A percentile compares a stretch with the other conserved stretches of the same genome.
Conservation (phyloP, 2,329 filamentous ascomycete species). For the Aspergillus chevalieri region DNA sequence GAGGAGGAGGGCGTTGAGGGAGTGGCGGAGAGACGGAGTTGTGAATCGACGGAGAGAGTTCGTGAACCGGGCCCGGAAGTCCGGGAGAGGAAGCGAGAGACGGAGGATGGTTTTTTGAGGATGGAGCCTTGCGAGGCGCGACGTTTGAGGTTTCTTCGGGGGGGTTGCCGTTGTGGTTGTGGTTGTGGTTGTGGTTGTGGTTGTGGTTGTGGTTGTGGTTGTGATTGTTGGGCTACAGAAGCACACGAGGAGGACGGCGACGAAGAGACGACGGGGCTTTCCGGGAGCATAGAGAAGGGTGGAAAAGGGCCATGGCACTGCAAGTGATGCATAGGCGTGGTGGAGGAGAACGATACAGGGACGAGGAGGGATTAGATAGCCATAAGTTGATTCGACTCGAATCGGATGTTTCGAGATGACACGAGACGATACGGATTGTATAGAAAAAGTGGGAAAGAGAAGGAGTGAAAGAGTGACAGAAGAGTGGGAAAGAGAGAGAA, state of each 20-base stretch:
- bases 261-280: slow-evolving; percentile 25
- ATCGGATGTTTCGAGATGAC: neutral
- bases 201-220: neutral
- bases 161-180: neutral
- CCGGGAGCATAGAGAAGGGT: slow-evolving; percentile 17
- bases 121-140: slow-evolving; percentile 34
- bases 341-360: neutral
- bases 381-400: too few relatives aligned
- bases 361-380: too few relatives aligned
- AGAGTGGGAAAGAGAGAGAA: slow-evolving; percentile 9
- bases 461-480: slow-evolving; percentile 7
- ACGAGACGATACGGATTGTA: neutral
- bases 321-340: slow-evolving; percentile 26
- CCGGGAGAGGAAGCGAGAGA: slow-evolving; percentile 32
- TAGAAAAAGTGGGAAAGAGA: neutral
- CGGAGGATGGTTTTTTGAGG: slow-evolving; percentile 27
- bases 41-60: slow-evolving; percentile 22
- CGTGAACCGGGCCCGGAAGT: slow-evolving; percentile 22
- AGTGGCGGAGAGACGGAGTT: slow-evolving; percentile 31
- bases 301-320: slow-evolving; percentile 27
- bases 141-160: slow-evolving; percentile 22
- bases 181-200: neutral
- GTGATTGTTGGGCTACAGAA: neutral
- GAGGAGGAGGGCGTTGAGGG: slow-evolving; percentile 21
- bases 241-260: slow-evolving; percentile 14